Percentiles rank a stretch among this genome's conserved stretches.
Evolutionary conservation across 495 filamentous ascomycete species (phyloP).

Genomic region (Wilcoxina mikolae): DNA sequence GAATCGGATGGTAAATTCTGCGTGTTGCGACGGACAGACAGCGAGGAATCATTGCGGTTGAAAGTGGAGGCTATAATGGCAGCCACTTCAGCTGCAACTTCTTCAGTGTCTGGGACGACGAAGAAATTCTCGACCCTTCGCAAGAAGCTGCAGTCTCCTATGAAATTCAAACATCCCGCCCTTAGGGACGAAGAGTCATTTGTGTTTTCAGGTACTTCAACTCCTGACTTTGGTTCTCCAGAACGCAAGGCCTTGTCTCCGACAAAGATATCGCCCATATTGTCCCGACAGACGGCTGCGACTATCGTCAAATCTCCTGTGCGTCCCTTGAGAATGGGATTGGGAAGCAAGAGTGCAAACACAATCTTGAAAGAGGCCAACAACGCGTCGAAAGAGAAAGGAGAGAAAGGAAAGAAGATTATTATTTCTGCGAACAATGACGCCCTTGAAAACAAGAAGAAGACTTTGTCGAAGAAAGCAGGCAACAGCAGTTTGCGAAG

Average conservation of each 20-base stretch:
- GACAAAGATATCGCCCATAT: slow-evolving; percentile 15
- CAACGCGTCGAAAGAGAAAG: slow-evolving; percentile 9
- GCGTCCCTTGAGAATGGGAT: slow-evolving; percentile 16
- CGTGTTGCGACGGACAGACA: slow-evolving; percentile 19
- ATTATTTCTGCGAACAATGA: slow-evolving; percentile 19
- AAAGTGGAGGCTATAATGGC: slow-evolving; percentile 24
- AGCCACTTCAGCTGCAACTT: slow-evolving; percentile 2
- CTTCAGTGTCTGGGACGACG: slow-evolving; percentile 1
- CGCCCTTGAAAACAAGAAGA: slow-evolving; percentile 15
- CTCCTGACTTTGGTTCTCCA: slow-evolving; percentile 12
- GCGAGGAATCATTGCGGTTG: slow-evolving; percentile 17
- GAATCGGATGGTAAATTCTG: slow-evolving; percentile 10
- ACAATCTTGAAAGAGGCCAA: slow-evolving; percentile 17
- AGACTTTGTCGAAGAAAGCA: slow-evolving; percentile 18
- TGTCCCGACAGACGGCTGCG: slow-evolving; percentile 17
- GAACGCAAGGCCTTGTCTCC: slow-evolving; percentile 2
- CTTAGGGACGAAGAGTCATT: slow-evolving; percentile 15
- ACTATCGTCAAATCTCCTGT: slow-evolving; percentile 20
- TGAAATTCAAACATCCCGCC: slow-evolving; percentile 19
- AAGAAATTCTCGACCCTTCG: slow-evolving; percentile 8
- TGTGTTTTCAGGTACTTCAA: slow-evolving; percentile 13
- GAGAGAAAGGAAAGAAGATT: slow-evolving; percentile 24
- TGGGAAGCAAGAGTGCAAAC: slow-evolving; percentile 23
- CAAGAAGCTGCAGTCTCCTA: slow-evolving; percentile 7
- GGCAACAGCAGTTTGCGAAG: slow-evolving; percentile 22